Percentiles rank a stretch among this genome's conserved stretches.
These are phyloP conservation scores for Paecilomyces sp. DNA, from an alignment of 2,329 filamentous ascomycete genomes.

Conservation along the genomic window DNA sequence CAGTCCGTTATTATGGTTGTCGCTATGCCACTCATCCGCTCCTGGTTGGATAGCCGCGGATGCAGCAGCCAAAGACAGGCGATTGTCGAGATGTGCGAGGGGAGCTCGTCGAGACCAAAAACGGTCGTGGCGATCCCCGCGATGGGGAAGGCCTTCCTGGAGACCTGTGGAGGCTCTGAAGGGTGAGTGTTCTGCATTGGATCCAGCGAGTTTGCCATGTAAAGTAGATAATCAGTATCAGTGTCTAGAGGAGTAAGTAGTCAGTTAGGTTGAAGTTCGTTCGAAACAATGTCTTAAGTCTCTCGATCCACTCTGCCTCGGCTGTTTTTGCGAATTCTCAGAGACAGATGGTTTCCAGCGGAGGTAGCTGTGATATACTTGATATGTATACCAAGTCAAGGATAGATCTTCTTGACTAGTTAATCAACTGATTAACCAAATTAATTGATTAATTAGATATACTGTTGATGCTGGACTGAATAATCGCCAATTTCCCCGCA, in stretches of 20 bases:
- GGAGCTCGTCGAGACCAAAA: slow-evolving; percentile 72
- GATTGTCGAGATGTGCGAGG: slow-evolving; percentile 47
- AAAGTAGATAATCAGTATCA: not conserved
- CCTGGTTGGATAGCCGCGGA: slow-evolving; percentile 63
- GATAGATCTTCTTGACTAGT: no score
- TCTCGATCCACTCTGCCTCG: no score
- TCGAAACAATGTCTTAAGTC: not conserved
- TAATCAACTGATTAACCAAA: no score
- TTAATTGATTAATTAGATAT: no score
- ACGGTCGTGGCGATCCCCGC: slow-evolving; percentile 72
- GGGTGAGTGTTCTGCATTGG: slow-evolving; percentile 21
- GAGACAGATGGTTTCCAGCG: no score
- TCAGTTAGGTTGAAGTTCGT: not conserved
- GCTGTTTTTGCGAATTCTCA: no score
- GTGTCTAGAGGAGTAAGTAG: not conserved
- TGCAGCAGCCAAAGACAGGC: slow-evolving; percentile 91
- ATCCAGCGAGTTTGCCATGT: slow-evolving; percentile 30
- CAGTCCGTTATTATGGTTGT: slow-evolving; percentile 61
- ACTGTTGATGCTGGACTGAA: no score
- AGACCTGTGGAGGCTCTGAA: slow-evolving; percentile 42
- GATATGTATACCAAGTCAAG: no score
- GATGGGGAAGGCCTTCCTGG: slow-evolving; percentile 61
- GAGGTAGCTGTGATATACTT: no score
- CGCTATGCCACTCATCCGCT: slow-evolving; percentile 70
- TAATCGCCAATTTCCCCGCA: not conserved